Conservation (phyloP, 1,139 yeast genomes). For the Protomyces pachydermus region DNA sequence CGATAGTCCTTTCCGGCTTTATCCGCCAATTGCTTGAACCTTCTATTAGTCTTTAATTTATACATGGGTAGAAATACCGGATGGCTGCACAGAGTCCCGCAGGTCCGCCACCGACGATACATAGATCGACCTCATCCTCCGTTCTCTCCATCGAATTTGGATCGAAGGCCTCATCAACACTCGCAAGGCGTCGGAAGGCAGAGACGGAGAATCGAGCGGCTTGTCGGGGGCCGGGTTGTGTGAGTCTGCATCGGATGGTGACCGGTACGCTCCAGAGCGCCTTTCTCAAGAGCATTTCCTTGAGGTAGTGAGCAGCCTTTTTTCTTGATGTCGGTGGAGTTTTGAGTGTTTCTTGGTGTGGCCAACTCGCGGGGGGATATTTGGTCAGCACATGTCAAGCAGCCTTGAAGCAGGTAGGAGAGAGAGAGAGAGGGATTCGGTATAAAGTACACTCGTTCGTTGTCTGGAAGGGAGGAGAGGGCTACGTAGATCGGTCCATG, state of each 20-base stretch:
- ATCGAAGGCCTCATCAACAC: conserved; percentile 18
- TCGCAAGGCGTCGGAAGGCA: conserved; percentile 3
- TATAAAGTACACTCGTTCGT: background rate
- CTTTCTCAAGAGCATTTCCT: background rate
- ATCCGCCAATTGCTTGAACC: conserved; percentile 71
- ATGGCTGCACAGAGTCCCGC: conserved; percentile 96
- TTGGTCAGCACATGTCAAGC: background rate
- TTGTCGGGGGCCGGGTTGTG: background rate
- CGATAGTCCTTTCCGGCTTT: conserved; percentile 57
- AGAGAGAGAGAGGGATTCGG: background rate
- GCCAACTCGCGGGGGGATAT: background rate
- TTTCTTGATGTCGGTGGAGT: background rate
- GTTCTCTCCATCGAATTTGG: conserved; percentile 22
- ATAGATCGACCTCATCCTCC: conserved; percentile 62
- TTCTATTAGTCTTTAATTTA: background rate
- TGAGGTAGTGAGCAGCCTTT: background rate
- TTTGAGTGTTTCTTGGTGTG: background rate
- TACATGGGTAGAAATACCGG: conserved; percentile 36
- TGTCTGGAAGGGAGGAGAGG: background rate
- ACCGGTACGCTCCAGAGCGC: background rate
- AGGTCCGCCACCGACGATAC: conserved; percentile 97
- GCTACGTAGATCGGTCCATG: background rate
- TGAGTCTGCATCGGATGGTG: background rate
- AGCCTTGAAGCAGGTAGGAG: background rate
- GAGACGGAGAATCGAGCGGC: background rate